A percentile compares a stretch with the other conserved stretches of the same genome.
These are phyloP conservation scores for Pulveroboletus frians DNA, from an alignment of 768 basidiomycete species.

Conservation along the genomic window DNA sequence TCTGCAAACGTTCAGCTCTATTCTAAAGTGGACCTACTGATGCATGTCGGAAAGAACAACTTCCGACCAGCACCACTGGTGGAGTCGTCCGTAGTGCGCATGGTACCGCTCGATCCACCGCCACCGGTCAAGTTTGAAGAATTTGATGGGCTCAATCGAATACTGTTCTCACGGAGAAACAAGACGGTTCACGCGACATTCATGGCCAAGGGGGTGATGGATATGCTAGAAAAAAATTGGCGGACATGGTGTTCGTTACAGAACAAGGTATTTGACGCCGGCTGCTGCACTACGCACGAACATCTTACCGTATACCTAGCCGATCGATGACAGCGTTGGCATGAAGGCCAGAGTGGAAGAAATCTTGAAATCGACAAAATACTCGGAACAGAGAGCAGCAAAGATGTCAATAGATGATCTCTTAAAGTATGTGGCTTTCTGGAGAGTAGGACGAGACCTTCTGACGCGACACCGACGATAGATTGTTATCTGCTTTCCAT, in stretches of 20 bases:
- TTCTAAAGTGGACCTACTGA: slow-evolving; percentile 91
- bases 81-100: slow-evolving; percentile 86
- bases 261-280: slow-evolving; percentile 44
- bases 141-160: slow-evolving; percentile 91
- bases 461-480: slow-evolving; percentile 24
- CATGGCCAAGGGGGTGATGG: slow-evolving; percentile 88
- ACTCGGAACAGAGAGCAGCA: slow-evolving; percentile 73
- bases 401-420: slow-evolving; percentile 95
- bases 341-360: slow-evolving; percentile 70
- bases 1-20: slow-evolving; percentile 98
- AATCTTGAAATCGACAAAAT: slow-evolving; percentile 66
- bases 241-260: slow-evolving; percentile 87
- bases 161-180: slow-evolving; percentile 85
- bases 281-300: not conserved
- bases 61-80: slow-evolving; percentile 95
- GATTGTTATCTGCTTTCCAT: slow-evolving; percentile 68
- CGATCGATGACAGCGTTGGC: slow-evolving; percentile 61
- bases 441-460: not conserved
- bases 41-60: slow-evolving; percentile 95
- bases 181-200: slow-evolving; percentile 89
- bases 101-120: slow-evolving; percentile 90
- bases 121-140: slow-evolving; percentile 96
- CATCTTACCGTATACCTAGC: slow-evolving; percentile 34
- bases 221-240: slow-evolving; percentile 92
- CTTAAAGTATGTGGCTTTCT: slow-evolving; percentile 56